phyloP scores from a whole-genome alignment of 371 early-diverging fungal genomes.

The Syncephalastrum monosporum region DNA sequence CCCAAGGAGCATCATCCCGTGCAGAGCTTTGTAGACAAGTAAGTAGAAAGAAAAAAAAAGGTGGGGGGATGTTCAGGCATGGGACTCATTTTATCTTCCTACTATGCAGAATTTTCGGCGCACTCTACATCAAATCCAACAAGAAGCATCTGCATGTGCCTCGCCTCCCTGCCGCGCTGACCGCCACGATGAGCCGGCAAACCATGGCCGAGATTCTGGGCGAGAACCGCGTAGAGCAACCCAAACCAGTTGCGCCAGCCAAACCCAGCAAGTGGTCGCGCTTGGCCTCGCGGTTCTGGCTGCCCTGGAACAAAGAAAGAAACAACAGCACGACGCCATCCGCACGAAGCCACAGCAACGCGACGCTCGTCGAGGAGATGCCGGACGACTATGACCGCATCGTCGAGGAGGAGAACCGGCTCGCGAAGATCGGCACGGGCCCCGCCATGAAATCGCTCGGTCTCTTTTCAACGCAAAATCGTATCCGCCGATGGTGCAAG shows the following conservation, averaged over 20 bases:
- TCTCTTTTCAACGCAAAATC: slow-evolving; percentile 35
- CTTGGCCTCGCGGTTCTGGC: too few species aligned
- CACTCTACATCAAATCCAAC: slow-evolving; percentile 25
- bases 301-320: too few species aligned
- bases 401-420: slow-evolving; percentile 47
- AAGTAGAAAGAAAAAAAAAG: not conserved
- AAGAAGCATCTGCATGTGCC: slow-evolving; percentile 42
- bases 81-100: not conserved
- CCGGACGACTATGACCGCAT: slow-evolving; percentile 41
- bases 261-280: too few species aligned
- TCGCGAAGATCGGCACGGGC: slow-evolving; percentile 21
- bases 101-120: slow-evolving; percentile 22
- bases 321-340: too few species aligned
- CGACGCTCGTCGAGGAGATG: slow-evolving; percentile 7
- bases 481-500: slow-evolving; percentile 39
- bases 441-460: slow-evolving; percentile 30
- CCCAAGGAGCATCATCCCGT: slow-evolving; percentile 31
- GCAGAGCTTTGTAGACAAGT: slow-evolving; percentile 32
- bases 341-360: not conserved
- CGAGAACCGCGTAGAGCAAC: too few species aligned
- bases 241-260: too few species aligned
- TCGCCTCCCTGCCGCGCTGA: slow-evolving; percentile 43
- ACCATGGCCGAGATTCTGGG: slow-evolving; percentile 20
- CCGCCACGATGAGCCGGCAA: slow-evolving; percentile 30
- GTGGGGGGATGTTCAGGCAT: not conserved